These are phyloP conservation scores for Gossypium schwendimanii DNA, from an alignment of 441 rosid genomes.

Conservation along the genomic window DNA sequence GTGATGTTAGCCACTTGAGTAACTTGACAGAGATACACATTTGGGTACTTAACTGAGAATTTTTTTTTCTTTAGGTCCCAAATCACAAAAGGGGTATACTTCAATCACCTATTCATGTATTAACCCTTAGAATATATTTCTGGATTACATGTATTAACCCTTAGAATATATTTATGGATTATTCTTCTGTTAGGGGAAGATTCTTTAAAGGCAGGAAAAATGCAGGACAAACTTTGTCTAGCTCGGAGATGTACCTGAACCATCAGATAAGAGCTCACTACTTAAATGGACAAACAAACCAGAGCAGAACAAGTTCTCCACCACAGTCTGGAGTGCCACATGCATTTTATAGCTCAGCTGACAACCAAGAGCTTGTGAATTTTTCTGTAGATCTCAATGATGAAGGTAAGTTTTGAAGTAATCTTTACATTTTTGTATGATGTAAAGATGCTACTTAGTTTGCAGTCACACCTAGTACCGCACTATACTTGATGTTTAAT, in stretches of 20 bases:
- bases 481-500: background rate
- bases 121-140: background rate
- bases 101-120: background rate
- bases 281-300: conserved; percentile 45
- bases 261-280: conserved; percentile 38
- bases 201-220: conserved; percentile 47
- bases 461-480: background rate
- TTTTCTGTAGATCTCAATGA: conserved; percentile 61
- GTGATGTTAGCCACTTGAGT: background rate
- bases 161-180: conserved; percentile 1
- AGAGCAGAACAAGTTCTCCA: conserved; percentile 33
- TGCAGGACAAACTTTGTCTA: conserved; percentile 38
- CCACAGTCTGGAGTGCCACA: conserved; percentile 34
- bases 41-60: background rate
- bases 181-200: conserved; percentile 39
- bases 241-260: conserved; percentile 48
- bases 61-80: background rate
- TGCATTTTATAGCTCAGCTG: conserved; percentile 27
- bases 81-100: background rate
- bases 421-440: conserved; percentile 1
- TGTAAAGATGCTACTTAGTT: background rate
- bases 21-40: background rate
- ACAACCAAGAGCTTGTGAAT: conserved; percentile 34
- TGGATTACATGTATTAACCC: background rate
- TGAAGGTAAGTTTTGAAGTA: conserved; percentile 32